Evolutionary conservation across 306 rosid genomes (phyloP).

Genomic region (Macrotyloma uniflorum): DNA sequence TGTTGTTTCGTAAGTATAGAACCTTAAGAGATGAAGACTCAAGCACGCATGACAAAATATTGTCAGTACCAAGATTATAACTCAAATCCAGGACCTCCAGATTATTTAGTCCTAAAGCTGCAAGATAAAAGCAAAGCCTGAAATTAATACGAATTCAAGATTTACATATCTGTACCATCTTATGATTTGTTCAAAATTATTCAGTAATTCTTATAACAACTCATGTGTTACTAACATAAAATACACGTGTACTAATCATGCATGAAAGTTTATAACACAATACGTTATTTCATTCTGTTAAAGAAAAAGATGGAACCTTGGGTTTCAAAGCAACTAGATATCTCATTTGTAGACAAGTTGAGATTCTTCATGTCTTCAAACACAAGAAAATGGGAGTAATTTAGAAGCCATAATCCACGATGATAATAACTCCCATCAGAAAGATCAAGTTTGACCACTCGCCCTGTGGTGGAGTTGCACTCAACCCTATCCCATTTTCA

Average conservation of each 20-base stretch:
- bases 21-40: neutral
- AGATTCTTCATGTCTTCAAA: constrained; percentile 5
- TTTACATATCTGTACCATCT: neutral
- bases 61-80: neutral
- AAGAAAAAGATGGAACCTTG: neutral
- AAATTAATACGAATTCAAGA: neutral
- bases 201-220: neutral
- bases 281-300: too few relatives aligned
- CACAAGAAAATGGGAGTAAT: neutral
- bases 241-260: too few relatives aligned
- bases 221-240: too few relatives aligned
- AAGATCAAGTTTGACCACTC: neutral
- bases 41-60: neutral
- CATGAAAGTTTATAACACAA: too few relatives aligned
- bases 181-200: neutral
- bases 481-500: neutral
- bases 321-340: neutral
- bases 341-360: neutral
- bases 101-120: neutral
- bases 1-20: neutral
- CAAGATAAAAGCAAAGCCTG: neutral
- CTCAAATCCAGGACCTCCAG: neutral
- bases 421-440: neutral
- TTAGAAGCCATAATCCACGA: neutral
- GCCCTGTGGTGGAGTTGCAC: constrained; percentile 6